phyloP scores from a whole-genome alignment of 2,329 filamentous ascomycete genomes.

The Clonostachys solani region DNA sequence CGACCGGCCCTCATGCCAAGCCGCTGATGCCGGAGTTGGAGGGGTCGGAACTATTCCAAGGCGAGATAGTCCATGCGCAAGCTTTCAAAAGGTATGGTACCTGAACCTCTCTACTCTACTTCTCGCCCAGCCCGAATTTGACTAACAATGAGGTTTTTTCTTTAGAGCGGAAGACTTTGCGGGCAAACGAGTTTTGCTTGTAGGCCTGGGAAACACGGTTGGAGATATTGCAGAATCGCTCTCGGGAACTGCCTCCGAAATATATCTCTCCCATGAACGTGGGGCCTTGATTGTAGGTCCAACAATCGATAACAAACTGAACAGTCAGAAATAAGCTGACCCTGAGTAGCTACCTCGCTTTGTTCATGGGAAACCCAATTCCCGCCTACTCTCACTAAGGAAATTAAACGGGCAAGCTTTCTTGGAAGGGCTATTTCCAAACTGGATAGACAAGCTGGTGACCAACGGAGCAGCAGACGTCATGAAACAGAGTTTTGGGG shows the following conservation, averaged over 20 bases:
- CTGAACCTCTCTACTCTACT: background rate
- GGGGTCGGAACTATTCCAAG: constrained; percentile 8
- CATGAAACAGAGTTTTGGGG: constrained; percentile 9
- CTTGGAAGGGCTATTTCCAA: constrained; percentile 15
- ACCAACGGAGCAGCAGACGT: constrained; percentile 7
- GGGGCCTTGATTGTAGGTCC: constrained; percentile 1
- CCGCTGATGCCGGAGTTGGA: constrained; percentile 27
- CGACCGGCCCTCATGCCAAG: constrained; percentile 22
- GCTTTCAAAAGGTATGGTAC: constrained; percentile 3
- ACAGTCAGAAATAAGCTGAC: no score
- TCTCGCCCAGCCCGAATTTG: background rate
- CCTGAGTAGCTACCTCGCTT: constrained; percentile 16
- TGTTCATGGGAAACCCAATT: constrained; percentile 25
- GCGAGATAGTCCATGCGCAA: background rate
- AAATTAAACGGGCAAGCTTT: constrained; percentile 19
- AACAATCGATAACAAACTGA: background rate
- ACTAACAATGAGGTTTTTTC: background rate
- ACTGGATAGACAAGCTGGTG: constrained; percentile 9
- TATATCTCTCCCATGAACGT: background rate
- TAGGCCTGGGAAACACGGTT: constrained; percentile 34
- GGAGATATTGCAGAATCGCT: constrained; percentile 22
- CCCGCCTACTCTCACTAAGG: constrained; percentile 24
- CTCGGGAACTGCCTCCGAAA: constrained; percentile 10
- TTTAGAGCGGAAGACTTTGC: constrained; percentile 21
- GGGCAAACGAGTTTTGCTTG: constrained; percentile 34